Conservation (phyloP, 2,329 filamentous ascomycete genomes). For the Didymella sp. region DNA sequence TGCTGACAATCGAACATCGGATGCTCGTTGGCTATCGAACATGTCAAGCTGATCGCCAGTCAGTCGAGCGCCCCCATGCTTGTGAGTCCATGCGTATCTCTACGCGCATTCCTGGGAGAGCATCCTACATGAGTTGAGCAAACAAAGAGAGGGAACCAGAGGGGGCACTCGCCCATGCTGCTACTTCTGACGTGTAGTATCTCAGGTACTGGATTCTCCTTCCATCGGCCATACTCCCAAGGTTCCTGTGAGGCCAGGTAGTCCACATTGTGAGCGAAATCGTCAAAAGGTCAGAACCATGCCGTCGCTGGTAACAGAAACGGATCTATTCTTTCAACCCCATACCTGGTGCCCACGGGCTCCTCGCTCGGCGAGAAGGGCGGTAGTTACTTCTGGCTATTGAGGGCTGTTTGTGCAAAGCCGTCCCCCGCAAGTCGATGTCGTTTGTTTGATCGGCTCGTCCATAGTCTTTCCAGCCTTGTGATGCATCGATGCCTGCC, state of each 20-base stretch:
- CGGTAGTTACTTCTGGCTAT: not conserved
- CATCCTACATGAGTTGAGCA: not conserved
- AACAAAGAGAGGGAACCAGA: not conserved
- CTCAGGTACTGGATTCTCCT: slow-evolving; percentile 38
- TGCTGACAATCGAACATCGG: slow-evolving; percentile 57
- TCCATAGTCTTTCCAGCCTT: not conserved
- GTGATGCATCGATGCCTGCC: not conserved
- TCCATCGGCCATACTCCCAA: slow-evolving; percentile 29
- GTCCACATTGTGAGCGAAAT: slow-evolving; percentile 37
- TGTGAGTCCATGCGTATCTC: not conserved
- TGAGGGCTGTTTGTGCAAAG: not conserved
- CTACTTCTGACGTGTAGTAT: slow-evolving; percentile 40
- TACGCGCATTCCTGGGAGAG: not conserved
- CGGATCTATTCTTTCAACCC: slow-evolving; percentile 29
- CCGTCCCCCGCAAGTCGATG: not conserved
- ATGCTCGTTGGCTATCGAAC: slow-evolving; percentile 59
- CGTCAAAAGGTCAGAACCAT: slow-evolving; percentile 36
- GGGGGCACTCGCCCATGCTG: slow-evolving; percentile 34
- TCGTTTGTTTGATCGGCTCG: slow-evolving; percentile 5
- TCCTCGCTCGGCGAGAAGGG: slow-evolving; percentile 1
- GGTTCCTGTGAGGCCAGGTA: slow-evolving; percentile 43
- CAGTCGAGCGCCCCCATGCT: not conserved
- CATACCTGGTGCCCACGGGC: not conserved
- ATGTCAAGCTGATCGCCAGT: slow-evolving; percentile 55
- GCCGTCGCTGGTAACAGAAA: slow-evolving; percentile 34